Conservation (phyloP, 148 eudicot species). For the Cornus controversa region DNA sequence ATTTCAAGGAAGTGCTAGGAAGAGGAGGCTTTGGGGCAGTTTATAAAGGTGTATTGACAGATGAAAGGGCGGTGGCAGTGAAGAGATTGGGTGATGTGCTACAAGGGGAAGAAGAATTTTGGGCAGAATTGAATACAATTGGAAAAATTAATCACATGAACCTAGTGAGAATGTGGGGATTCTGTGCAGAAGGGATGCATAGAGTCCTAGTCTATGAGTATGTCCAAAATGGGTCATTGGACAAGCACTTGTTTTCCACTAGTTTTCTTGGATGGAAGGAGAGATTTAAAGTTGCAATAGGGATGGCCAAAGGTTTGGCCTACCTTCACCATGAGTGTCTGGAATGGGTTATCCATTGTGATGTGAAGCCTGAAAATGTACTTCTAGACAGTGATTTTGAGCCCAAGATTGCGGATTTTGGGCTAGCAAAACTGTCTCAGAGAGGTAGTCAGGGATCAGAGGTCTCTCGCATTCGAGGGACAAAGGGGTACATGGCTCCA, state of each 20-base stretch:
- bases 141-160: slow-evolving; percentile 22
- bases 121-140: slow-evolving; percentile 16
- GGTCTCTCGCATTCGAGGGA: slow-evolving; percentile 15
- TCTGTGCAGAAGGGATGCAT: slow-evolving; percentile 12
- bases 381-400: slow-evolving; percentile 8
- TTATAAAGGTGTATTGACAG: slow-evolving; percentile 12
- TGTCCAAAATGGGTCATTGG: slow-evolving; percentile 6
- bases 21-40: slow-evolving; percentile 17
- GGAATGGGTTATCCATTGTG: slow-evolving; percentile 25
- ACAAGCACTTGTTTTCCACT: background rate
- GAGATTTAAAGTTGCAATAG: slow-evolving; percentile 15
- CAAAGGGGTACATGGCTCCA: slow-evolving; percentile 24
- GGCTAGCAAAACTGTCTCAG: slow-evolving; percentile 12
- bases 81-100: slow-evolving; percentile 10
- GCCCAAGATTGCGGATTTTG: slow-evolving; percentile 20
- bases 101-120: slow-evolving; percentile 18
- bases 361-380: slow-evolving; percentile 19
- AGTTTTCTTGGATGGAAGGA: slow-evolving; percentile 16
- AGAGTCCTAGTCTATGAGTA: slow-evolving; percentile 18
- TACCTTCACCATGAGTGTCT: slow-evolving; percentile 20
- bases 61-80: slow-evolving; percentile 15
- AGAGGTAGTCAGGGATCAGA: slow-evolving; percentile 4
- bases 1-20: slow-evolving; percentile 16
- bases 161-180: slow-evolving; percentile 20
- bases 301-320: slow-evolving; percentile 22